These are phyloP conservation scores for Flaveria floridana DNA, from an alignment of 140 eudicot genomes.

Conservation along the genomic window DNA sequence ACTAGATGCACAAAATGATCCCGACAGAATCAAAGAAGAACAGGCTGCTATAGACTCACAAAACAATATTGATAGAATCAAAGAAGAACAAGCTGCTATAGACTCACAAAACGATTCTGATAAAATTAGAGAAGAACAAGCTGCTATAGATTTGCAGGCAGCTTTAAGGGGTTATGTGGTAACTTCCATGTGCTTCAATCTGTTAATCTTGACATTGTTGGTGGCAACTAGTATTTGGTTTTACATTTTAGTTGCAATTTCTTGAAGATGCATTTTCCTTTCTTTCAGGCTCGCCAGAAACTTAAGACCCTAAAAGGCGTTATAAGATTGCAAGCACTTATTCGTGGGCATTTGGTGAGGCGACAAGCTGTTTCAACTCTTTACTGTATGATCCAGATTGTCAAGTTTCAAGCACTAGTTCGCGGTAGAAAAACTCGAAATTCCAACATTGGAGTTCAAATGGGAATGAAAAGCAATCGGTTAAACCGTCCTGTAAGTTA, in stretches of 20 bases:
- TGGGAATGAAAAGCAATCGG: constrained; percentile 20
- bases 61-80: constrained; percentile 32
- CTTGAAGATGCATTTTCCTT: neutral
- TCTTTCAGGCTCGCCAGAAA: constrained; percentile 53
- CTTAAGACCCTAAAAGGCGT: constrained; percentile 46
- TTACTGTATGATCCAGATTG: constrained; percentile 49
- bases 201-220: neutral
- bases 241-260: neutral
- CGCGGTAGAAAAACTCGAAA: constrained; percentile 55
- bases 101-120: constrained; percentile 32
- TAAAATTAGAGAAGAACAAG: constrained; percentile 40
- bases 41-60: constrained; percentile 45
- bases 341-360: constrained; percentile 66
- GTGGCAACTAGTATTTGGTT: neutral
- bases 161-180: constrained; percentile 62
- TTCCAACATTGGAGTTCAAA: constrained; percentile 39
- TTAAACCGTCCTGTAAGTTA: constrained; percentile 4
- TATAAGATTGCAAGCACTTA: constrained; percentile 55
- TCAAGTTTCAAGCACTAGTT: constrained; percentile 54
- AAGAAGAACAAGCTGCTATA: constrained; percentile 53
- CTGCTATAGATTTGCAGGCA: constrained; percentile 56
- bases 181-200: constrained; percentile 17
- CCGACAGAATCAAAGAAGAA: constrained; percentile 41
- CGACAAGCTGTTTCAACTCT: constrained; percentile 67
- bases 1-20: constrained; percentile 17